Evolutionary conservation across 257 asterid species (phyloP).

Genomic region (Primulina tabacum): DNA sequence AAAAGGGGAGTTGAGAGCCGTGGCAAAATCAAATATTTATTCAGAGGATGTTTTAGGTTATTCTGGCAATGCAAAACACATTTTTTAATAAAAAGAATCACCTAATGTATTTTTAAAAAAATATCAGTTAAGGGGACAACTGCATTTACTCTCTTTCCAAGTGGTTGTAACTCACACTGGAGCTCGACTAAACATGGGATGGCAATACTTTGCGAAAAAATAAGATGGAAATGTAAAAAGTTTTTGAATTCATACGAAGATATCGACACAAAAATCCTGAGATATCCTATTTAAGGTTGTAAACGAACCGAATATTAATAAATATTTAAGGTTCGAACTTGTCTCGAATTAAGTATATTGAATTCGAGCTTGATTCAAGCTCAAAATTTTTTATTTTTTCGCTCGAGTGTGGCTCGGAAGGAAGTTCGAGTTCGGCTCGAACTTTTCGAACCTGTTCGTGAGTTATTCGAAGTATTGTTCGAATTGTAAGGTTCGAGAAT

Average conservation of each 20-base stretch:
- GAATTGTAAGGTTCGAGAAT: too few relatives aligned
- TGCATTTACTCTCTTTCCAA: background rate
- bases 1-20: background rate
- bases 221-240: background rate
- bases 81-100: too few relatives aligned
- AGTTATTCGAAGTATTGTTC: too few relatives aligned
- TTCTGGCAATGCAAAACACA: background rate
- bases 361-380: too few relatives aligned
- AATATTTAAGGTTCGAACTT: too few relatives aligned
- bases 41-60: background rate
- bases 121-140: background rate
- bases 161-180: background rate
- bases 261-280: slow-evolving; percentile 83
- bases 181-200: background rate
- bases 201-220: background rate
- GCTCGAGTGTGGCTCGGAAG: too few relatives aligned
- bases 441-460: too few relatives aligned
- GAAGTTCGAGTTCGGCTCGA: too few relatives aligned
- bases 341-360: too few relatives aligned
- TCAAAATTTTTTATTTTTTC: too few relatives aligned
- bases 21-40: background rate
- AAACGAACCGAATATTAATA: too few relatives aligned
- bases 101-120: too few relatives aligned
- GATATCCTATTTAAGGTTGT: slow-evolving; percentile 32
- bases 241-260: slow-evolving; percentile 49